Conservation (phyloP, 1,284 basidiomycete species). For the Moesziomyces sp. region DNA sequence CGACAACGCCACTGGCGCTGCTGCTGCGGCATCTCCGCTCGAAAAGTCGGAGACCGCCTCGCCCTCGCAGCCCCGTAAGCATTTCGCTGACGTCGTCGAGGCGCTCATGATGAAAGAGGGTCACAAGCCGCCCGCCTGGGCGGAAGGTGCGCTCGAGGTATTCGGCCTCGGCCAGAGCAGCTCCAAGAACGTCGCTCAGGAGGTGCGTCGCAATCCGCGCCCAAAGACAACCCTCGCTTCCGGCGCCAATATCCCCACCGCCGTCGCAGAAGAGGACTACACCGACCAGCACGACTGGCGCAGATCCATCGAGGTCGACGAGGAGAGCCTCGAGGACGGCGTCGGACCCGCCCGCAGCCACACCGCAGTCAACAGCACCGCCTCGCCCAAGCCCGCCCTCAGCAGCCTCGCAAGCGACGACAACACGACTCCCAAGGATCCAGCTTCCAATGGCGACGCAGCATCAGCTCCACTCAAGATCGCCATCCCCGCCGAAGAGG, state of each 20-base stretch:
- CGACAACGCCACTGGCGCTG: neutral
- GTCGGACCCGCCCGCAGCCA: constrained; percentile 25
- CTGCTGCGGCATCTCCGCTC: neutral
- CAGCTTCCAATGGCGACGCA: neutral
- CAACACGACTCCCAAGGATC: constrained; percentile 2
- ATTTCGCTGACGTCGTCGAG: constrained; percentile 61
- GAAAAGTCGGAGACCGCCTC: constrained; percentile 15
- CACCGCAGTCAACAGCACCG: constrained; percentile 30
- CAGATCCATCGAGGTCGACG: constrained; percentile 24
- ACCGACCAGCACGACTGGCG: constrained; percentile 11
- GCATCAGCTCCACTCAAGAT: too few relatives aligned
- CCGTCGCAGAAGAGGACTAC: constrained; percentile 53
- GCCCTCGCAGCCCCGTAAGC: constrained; percentile 23
- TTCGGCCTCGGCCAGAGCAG: constrained; percentile 60
- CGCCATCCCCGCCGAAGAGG: constrained; percentile 1
- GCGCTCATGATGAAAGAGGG: constrained; percentile 62
- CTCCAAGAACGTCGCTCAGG: constrained; percentile 57
- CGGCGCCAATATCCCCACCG: constrained; percentile 45
- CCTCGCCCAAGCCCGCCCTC: constrained; percentile 6
- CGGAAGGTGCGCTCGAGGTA: constrained; percentile 62
- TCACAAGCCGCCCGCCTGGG: constrained; percentile 56
- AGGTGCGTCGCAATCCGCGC: constrained; percentile 50
- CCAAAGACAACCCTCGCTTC: constrained; percentile 32
- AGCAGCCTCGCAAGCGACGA: constrained; percentile 25
- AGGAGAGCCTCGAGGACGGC: constrained; percentile 29